A percentile compares a stretch with the other conserved stretches of the same genome.
phyloP scores from a whole-genome alignment of 129 eudicot species.

The Artemisia annua region DNA sequence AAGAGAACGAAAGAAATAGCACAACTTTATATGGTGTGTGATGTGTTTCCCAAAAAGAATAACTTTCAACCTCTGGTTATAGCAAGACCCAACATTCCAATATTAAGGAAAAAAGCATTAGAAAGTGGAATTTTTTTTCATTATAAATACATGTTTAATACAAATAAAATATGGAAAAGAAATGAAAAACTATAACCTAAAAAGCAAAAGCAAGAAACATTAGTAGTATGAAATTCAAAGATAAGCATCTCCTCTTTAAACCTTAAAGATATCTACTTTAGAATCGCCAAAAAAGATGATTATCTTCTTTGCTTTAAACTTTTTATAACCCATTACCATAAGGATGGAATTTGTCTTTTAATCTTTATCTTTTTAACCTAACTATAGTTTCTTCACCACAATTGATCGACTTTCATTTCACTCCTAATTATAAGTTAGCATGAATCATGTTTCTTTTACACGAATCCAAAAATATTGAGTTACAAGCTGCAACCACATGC shows the following conservation, averaged over 20 bases:
- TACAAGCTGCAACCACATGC: background rate
- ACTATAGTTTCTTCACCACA: slow-evolving; percentile 25
- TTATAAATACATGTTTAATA: too few species aligned
- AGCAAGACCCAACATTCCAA: slow-evolving; percentile 69
- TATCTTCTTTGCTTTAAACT: slow-evolving; percentile 55
- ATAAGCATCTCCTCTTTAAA: slow-evolving; percentile 57
- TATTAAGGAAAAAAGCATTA: slow-evolving; percentile 46
- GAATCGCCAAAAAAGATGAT: slow-evolving; percentile 61
- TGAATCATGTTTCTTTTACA: background rate
- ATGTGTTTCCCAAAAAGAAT: slow-evolving; percentile 61
- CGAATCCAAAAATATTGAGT: too few species aligned
- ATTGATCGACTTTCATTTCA: slow-evolving; percentile 2
- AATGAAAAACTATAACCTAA: slow-evolving; percentile 20
- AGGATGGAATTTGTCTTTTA: slow-evolving; percentile 62
- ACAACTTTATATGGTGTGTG: slow-evolving; percentile 70
- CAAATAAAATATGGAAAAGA: slow-evolving; percentile 16
- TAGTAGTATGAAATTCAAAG: slow-evolving; percentile 43
- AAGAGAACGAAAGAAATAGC: slow-evolving; percentile 57
- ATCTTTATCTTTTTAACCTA: slow-evolving; percentile 31
- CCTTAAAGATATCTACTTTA: slow-evolving; percentile 53
- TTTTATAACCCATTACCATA: slow-evolving; percentile 46
- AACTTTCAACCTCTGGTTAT: slow-evolving; percentile 64
- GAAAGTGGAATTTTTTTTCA: slow-evolving; percentile 35
- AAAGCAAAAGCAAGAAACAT: slow-evolving; percentile 41
- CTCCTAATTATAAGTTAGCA: too few species aligned